Percentiles rank a stretch among this genome's conserved stretches.
Evolutionary conservation across 1,139 yeast species (phyloP).

Genomic region (Geotrichum klebahnii): DNA sequence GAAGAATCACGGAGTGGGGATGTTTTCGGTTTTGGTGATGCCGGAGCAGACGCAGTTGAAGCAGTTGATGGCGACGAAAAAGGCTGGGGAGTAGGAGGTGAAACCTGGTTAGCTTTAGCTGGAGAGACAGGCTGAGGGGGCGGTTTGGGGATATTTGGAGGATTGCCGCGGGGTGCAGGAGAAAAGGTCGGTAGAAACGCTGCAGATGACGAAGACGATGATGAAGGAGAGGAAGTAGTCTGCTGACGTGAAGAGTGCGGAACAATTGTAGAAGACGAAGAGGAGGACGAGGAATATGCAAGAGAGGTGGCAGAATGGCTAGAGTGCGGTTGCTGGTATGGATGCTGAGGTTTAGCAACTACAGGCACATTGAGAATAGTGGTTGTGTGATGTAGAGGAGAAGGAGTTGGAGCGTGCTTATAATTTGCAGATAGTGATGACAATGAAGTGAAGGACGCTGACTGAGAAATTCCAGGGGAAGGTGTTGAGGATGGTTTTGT

Average conservation of each 20-base stretch:
- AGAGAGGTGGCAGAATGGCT: constrained; percentile 13
- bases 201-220: constrained; percentile 1
- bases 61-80: too few species aligned
- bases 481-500: constrained; percentile 14
- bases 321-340: constrained; percentile 20
- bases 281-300: constrained; percentile 15
- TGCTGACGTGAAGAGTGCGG: constrained; percentile 1
- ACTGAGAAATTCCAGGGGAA: constrained; percentile 6
- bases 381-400: constrained; percentile 17
- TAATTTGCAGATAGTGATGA: background rate
- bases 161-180: background rate
- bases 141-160: background rate
- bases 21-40: background rate
- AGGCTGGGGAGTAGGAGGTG: too few species aligned
- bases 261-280: constrained; percentile 13
- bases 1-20: constrained; percentile 1
- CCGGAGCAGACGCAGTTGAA: background rate
- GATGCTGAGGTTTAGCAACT: constrained; percentile 21
- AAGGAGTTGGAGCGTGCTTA: constrained; percentile 7
- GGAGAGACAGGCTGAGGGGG: background rate
- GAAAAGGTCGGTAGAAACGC: background rate
- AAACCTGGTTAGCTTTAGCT: too few species aligned
- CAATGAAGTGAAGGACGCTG: background rate
- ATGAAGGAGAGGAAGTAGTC: background rate
- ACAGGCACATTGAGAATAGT: constrained; percentile 20